A percentile compares a stretch with the other conserved stretches of the same genome.
These are phyloP conservation scores for Ophiostoma ulmi DNA, from an alignment of 2,329 filamentous ascomycete species.

Conservation along the genomic window DNA sequence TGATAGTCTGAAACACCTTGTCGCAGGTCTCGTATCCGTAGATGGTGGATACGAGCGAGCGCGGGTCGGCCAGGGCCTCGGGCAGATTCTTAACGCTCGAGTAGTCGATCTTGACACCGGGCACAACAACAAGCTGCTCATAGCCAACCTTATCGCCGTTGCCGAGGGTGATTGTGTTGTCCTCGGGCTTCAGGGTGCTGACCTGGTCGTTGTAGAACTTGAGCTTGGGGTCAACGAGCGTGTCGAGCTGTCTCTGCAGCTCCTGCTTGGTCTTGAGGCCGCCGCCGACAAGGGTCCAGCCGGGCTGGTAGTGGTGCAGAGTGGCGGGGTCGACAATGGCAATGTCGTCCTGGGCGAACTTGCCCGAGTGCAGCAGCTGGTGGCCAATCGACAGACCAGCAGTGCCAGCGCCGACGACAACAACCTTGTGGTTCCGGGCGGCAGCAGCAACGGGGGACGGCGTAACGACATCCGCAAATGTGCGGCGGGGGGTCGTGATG, in stretches of 20 bases:
- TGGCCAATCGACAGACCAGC: constrained; percentile 63
- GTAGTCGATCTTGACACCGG: constrained; percentile 51
- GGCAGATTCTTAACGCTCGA: constrained; percentile 50
- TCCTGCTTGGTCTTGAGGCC: constrained; percentile 60
- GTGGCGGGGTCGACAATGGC: constrained; percentile 58
- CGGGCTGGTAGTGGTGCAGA: constrained; percentile 64
- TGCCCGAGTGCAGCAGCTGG: constrained; percentile 57
- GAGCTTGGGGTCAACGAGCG: constrained; percentile 55
- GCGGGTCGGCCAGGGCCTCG: constrained; percentile 48
- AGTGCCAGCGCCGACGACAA: constrained; percentile 45
- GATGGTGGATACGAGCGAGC: constrained; percentile 50
- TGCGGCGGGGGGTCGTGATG: not conserved
- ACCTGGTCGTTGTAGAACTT: constrained; percentile 55
- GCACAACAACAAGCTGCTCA: constrained; percentile 59
- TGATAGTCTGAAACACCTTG: constrained; percentile 48
- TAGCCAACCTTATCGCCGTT: constrained; percentile 55
- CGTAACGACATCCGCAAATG: not conserved
- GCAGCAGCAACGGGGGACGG: constrained; percentile 3
- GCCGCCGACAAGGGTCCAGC: constrained; percentile 64
- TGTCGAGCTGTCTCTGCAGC: constrained; percentile 46
- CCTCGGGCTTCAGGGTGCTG: constrained; percentile 46
- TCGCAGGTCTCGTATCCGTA: constrained; percentile 53
- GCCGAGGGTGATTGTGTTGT: constrained; percentile 51
- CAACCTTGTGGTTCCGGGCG: constrained; percentile 23
- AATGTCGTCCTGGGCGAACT: constrained; percentile 55